Conservation (phyloP, 805 yeast species). For the Torulaspora quercuum region DNA sequence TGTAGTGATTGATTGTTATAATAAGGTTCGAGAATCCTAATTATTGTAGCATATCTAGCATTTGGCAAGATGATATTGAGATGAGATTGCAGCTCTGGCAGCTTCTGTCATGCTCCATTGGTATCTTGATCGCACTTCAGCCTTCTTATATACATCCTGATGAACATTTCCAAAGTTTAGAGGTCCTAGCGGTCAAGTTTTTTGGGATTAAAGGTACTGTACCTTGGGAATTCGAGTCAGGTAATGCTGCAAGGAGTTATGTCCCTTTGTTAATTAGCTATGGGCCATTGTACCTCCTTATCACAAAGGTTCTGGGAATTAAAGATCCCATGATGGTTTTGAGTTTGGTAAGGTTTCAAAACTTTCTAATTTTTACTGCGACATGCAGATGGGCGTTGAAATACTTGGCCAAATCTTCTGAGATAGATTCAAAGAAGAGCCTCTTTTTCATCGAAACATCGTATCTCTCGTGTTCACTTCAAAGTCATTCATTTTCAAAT, state of each 20-base stretch:
- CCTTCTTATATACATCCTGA: slow-evolving; percentile 95
- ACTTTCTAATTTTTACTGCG: slow-evolving; percentile 38
- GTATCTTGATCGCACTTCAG: slow-evolving; percentile 56
- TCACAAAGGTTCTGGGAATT: slow-evolving; percentile 2
- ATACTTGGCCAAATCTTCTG: slow-evolving; percentile 43
- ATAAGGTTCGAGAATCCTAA: too few species aligned
- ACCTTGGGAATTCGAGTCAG: slow-evolving; percentile 80
- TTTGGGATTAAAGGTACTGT: slow-evolving; percentile 29
- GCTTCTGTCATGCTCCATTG: slow-evolving; percentile 8
- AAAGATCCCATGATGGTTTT: slow-evolving; percentile 49
- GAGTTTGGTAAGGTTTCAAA: slow-evolving; percentile 51
- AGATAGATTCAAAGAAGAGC: slow-evolving; percentile 43
- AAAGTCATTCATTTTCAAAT: slow-evolving; percentile 87
- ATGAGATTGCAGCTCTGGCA: slow-evolving; percentile 1
- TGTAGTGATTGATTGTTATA: too few species aligned
- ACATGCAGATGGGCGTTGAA: slow-evolving; percentile 44
- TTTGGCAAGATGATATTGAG: too few species aligned
- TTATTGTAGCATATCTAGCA: too few species aligned
- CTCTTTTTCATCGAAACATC: slow-evolving; percentile 44
- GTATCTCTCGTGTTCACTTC: slow-evolving; percentile 74
- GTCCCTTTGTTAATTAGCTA: slow-evolving; percentile 65
- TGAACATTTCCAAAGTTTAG: slow-evolving; percentile 92
- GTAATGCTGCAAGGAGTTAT: slow-evolving; percentile 56
- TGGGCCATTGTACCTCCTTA: slow-evolving; percentile 55
- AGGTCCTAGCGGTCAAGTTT: slow-evolving; percentile 46